A percentile compares a stretch with the other conserved stretches of the same genome.
phyloP scores from a whole-genome alignment of 2,329 filamentous ascomycete genomes.

The Hymenoscyphus scutula region DNA sequence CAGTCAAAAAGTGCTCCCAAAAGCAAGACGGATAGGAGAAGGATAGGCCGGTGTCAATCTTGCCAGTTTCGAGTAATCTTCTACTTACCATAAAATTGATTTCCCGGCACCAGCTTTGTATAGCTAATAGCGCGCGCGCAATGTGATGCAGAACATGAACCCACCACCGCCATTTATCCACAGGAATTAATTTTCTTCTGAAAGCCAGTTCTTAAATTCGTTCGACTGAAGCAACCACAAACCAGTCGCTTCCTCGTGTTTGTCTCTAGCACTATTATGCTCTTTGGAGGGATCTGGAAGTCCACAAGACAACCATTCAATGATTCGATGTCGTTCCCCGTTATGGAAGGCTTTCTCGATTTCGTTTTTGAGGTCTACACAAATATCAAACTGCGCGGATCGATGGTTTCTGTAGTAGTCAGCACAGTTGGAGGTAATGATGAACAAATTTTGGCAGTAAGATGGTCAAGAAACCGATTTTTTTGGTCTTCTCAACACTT shows the following conservation, averaged over 20 bases:
- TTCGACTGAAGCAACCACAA: conserved; percentile 19
- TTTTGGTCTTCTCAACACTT: no score
- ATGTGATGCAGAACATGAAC: background rate
- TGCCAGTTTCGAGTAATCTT: no score
- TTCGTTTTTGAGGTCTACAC: background rate
- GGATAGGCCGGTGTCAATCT: no score
- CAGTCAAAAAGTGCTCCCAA: background rate
- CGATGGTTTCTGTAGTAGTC: background rate
- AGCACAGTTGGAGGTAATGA: no score
- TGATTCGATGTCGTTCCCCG: background rate
- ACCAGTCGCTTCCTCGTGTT: conserved; percentile 17
- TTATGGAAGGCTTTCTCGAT: background rate
- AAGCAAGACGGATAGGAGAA: background rate
- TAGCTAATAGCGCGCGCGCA: background rate
- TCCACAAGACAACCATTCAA: conserved; percentile 4
- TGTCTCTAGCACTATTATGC: conserved; percentile 16
- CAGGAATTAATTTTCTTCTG: conserved; percentile 11
- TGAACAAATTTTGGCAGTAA: background rate
- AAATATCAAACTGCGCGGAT: conserved; percentile 3
- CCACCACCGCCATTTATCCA: conserved; percentile 22
- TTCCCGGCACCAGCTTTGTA: conserved; percentile 17
- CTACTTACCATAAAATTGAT: conserved; percentile 14
- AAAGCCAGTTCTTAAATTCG: conserved; percentile 11
- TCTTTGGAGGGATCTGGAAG: conserved; percentile 18
- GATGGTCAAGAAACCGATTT: background rate